Percentiles rank a stretch among this genome's conserved stretches.
Conservation (phyloP, 1,284 basidiomycete species). For the Apiotrichum mycotoxinovorans region DNA sequence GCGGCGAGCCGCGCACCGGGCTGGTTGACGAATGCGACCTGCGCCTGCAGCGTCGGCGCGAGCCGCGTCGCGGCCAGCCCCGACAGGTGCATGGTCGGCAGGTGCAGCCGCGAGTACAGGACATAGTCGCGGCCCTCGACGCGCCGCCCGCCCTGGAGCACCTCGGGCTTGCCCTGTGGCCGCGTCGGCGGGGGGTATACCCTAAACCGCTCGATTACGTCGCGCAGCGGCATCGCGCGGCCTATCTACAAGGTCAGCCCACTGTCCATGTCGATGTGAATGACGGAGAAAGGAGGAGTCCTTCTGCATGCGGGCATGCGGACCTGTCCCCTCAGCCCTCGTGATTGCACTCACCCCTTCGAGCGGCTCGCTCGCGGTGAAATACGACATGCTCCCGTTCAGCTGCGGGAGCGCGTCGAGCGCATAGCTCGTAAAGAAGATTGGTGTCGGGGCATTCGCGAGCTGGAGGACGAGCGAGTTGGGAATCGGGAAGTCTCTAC, state of each 20-base stretch:
- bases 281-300: not conserved
- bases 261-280: not conserved
- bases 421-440: conserved; percentile 87
- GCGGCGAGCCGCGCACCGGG: conserved; percentile 39
- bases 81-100: conserved; percentile 81
- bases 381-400: conserved; percentile 88
- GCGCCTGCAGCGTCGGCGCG: conserved; percentile 51
- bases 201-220: conserved; percentile 79
- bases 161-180: conserved; percentile 69
- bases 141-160: conserved; percentile 71
- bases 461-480: conserved; percentile 58
- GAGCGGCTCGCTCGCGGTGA: conserved; percentile 80
- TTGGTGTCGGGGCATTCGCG: conserved; percentile 81
- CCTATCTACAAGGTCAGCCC: conserved; percentile 39
- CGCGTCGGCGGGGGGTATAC: conserved; percentile 71
- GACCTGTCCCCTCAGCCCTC: too few species aligned
- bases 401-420: conserved; percentile 87
- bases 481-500: conserved; percentile 42
- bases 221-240: conserved; percentile 73
- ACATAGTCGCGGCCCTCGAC: conserved; percentile 67
- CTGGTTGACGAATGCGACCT: conserved; percentile 45
- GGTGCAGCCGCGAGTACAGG: conserved; percentile 85
- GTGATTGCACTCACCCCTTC: conserved; percentile 57
- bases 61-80: conserved; percentile 82
- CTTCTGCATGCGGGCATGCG: not conserved